Base-by-base conservation (phyloP, 2,329 filamentous ascomycete genomes). In the Neofusicoccum sp. region DNA sequence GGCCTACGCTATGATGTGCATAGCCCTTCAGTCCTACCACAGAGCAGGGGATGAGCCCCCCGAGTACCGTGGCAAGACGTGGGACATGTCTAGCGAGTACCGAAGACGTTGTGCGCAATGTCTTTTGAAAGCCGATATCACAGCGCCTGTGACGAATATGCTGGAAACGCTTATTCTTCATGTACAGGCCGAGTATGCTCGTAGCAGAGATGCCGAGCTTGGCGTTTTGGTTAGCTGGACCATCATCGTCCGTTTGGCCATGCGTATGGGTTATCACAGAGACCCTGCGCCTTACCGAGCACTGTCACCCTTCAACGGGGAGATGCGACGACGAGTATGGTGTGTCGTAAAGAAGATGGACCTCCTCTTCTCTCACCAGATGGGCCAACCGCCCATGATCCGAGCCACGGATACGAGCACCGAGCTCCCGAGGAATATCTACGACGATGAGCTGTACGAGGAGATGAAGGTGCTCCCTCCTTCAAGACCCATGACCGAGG, bases 121-220 rank as follows among this genome's bases (percentile, higher is more conserved):
- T 66, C 80, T 95, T 30, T 80, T 90, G 11, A 83, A 87, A 60
- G 88, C 87, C 8, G 89, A 93, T 70, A 92, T 92, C 69, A 92
- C 89, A 0, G 88, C 87, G 65, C 88, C 89, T 1, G 83, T 85
- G 31, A 85, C 88, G 62, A 85, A 90, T 72, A 91, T 89, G 6
- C 82, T 93, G n/a, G 90, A 93, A 72, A 90, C 89, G 0, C 82
- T 93, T 71, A 78, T 91, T 45, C 79, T 93, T 31, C 91, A 93
- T 68, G 78, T 91, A 11, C 87, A 91, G 67, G 87, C 89, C 49
- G 90, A 93, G 70, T 89, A 89, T 68, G 86, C 86, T 7, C 84
- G 86, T 11, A 85, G 87, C 43, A 86, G 86, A 81, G 89, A 93
- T 71, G 86, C 89, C 4, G 89, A 93, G 68, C 76, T 88, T 30